These are phyloP conservation scores for Sclerotinia spermophila DNA, from an alignment of 2,329 filamentous ascomycete species.

Conservation along the genomic window DNA sequence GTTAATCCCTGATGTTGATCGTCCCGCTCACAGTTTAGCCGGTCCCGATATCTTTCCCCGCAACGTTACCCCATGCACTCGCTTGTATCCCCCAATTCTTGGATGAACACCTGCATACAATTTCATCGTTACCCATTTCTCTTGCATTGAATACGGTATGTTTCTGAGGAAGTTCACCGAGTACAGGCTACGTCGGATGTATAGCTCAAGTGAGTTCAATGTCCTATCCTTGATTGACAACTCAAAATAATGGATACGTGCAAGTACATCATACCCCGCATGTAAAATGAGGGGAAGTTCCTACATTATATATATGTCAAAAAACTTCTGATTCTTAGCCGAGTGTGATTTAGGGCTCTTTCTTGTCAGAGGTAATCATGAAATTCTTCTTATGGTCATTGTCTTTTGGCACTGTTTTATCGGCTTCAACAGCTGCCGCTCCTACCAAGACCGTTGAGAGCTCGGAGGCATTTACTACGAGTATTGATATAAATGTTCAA, in stretches of 20 bases:
- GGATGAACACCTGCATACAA: conserved; percentile 1
- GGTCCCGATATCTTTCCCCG: neutral
- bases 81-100: neutral
- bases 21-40: conserved; percentile 3
- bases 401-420: neutral
- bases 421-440: neutral
- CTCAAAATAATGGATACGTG: neutral
- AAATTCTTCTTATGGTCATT: conserved; percentile 9
- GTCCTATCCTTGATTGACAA: neutral
- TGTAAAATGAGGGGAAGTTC: neutral
- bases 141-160: neutral
- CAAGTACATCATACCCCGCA: conserved; percentile 1
- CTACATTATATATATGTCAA: neutral
- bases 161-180: neutral
- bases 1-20: conserved; percentile 1
- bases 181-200: neutral
- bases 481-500: conserved; percentile 22
- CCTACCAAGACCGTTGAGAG: conserved; percentile 18
- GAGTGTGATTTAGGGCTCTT: neutral
- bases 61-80: neutral
- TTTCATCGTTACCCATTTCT: neutral
- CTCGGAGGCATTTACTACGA: conserved; percentile 24
- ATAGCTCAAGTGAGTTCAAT: neutral
- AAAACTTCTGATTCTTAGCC: neutral
- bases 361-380: conserved; percentile 3